These are phyloP conservation scores for Pleurotus sapidus DNA, from an alignment of 768 basidiomycete genomes.

Conservation along the genomic window DNA sequence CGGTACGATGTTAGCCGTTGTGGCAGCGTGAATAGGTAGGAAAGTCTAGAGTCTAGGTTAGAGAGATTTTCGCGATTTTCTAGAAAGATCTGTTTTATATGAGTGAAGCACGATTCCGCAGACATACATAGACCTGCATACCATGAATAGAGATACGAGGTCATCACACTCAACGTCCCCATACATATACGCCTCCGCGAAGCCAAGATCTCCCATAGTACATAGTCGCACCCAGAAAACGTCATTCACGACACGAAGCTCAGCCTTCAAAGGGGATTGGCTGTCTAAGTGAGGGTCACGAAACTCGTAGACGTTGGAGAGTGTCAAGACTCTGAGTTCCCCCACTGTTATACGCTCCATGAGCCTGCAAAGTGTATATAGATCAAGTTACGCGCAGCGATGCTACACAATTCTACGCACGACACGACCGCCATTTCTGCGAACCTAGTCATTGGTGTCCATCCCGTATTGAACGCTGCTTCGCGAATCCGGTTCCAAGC, in stretches of 20 bases:
- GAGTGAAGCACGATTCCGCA: background rate
- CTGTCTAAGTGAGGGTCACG: slow-evolving; percentile 22
- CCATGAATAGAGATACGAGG: slow-evolving; percentile 62
- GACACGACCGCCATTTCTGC: slow-evolving; percentile 45
- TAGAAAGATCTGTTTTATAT: slow-evolving; percentile 53
- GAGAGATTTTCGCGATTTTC: slow-evolving; percentile 49
- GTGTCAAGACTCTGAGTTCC: slow-evolving; percentile 45
- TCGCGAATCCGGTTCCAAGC: slow-evolving; percentile 41
- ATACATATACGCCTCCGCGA: slow-evolving; percentile 77
- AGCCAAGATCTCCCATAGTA: slow-evolving; percentile 65
- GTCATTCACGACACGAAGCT: slow-evolving; percentile 47
- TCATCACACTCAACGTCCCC: slow-evolving; percentile 71
- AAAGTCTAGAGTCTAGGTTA: slow-evolving; percentile 45
- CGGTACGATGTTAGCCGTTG: slow-evolving; percentile 55
- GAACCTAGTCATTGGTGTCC: slow-evolving; percentile 38
- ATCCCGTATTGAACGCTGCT: slow-evolving; percentile 37
- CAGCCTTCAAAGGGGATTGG: slow-evolving; percentile 30
- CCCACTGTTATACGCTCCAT: slow-evolving; percentile 47
- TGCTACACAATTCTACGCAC: slow-evolving; percentile 24
- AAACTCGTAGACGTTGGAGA: slow-evolving; percentile 41
- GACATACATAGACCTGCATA: slow-evolving; percentile 22
- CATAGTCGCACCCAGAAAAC: slow-evolving; percentile 59
- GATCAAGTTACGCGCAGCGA: background rate
- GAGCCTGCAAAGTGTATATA: slow-evolving; percentile 22
- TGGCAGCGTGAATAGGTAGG: slow-evolving; percentile 51